phyloP scores from a whole-genome alignment of 2,329 filamentous ascomycete genomes.

The Colletotrichum tropicicola region DNA sequence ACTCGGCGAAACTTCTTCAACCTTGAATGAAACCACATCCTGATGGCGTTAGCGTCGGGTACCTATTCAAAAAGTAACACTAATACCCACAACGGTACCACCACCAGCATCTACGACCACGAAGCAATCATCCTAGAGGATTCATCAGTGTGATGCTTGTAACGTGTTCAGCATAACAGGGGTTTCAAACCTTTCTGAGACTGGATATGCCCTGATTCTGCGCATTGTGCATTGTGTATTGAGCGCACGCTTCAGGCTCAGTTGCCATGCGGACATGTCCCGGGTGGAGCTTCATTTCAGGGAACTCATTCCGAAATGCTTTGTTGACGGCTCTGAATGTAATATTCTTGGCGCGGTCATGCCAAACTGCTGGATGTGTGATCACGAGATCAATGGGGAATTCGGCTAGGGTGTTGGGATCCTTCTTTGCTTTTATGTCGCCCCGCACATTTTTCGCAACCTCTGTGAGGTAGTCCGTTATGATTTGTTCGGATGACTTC shows the following conservation, averaged over 20 bases:
- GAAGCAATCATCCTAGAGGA: constrained; percentile 35
- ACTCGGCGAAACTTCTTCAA: constrained; percentile 30
- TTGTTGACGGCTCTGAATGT: constrained; percentile 26
- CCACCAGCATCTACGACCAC: constrained; percentile 43
- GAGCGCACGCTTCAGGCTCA: constrained; percentile 37
- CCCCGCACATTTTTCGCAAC: background rate
- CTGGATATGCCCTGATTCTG: constrained; percentile 6
- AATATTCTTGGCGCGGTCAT: constrained; percentile 30
- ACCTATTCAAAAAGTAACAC: background rate
- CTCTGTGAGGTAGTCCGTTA: constrained; percentile 11
- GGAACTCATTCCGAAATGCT: constrained; percentile 14
- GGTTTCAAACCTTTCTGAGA: constrained; percentile 11
- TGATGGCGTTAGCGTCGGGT: background rate
- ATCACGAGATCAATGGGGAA: constrained; percentile 17
- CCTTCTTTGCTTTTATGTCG: background rate
- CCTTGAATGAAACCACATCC: constrained; percentile 39
- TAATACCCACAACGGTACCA: constrained; percentile 36
- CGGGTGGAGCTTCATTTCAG: background rate
- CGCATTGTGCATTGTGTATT: constrained; percentile 31
- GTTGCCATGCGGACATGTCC: constrained; percentile 30
- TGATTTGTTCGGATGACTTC: background rate
- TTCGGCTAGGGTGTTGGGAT: background rate
- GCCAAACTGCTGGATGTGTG: constrained; percentile 29
- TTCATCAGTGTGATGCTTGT: background rate
- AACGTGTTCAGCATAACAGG: background rate